Evolutionary conservation across 768 basidiomycete species (phyloP).

Genomic region (Mycena filopes): DNA sequence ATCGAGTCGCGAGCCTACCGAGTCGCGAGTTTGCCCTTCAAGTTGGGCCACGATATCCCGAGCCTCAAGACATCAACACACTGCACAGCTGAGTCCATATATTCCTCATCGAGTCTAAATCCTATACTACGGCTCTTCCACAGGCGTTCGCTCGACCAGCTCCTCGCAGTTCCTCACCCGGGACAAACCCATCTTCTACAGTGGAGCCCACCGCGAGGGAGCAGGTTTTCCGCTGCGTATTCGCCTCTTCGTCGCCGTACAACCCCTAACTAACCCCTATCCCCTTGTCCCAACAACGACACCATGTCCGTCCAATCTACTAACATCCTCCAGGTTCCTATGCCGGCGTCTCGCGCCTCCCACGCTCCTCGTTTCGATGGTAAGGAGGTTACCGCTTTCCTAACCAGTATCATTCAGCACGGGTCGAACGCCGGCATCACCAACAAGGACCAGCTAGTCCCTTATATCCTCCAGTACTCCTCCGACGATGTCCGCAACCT

Average conservation of each 20-base stretch:
- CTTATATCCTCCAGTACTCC: constrained; percentile 16
- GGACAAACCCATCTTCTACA: neutral
- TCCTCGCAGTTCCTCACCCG: too few species aligned
- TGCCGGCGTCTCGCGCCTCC: constrained; percentile 1
- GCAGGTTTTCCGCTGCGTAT: neutral
- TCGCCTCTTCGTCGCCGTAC: too few species aligned
- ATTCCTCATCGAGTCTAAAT: too few species aligned
- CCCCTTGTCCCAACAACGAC: too few species aligned
- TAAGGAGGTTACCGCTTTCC: neutral
- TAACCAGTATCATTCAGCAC: neutral
- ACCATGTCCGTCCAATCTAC: neutral
- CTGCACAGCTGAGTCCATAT: too few species aligned
- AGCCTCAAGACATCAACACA: too few species aligned
- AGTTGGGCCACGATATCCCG: too few species aligned
- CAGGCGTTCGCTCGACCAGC: too few species aligned
- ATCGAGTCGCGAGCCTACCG: too few species aligned
- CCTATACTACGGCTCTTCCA: too few species aligned
- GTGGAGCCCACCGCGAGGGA: constrained; percentile 4
- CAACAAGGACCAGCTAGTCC: neutral
- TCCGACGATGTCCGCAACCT: neutral
- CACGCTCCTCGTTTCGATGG: constrained; percentile 3
- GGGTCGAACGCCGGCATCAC: constrained; percentile 21
- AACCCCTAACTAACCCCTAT: neutral
- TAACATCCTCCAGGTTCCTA: neutral
- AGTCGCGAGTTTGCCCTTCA: too few species aligned